Evolutionary conservation across 2,329 filamentous ascomycete genomes (phyloP), one percentile per base, ranked within the genome.

Genomic region (Paraphaeosphaeria sporulosa): DNA sequence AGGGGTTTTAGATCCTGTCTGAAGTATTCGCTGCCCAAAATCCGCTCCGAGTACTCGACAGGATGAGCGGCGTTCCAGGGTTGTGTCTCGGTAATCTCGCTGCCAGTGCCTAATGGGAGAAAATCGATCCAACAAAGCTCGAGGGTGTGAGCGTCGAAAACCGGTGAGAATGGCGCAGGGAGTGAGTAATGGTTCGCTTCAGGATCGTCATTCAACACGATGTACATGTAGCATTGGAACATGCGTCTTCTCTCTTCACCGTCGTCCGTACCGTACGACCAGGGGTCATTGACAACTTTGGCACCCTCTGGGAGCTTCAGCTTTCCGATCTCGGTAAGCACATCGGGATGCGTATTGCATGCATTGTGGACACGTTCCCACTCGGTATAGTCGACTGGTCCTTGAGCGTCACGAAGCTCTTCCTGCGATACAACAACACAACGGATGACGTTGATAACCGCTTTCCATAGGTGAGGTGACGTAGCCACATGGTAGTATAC

Each of bases 111-210:
- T 17, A 49, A 13, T 1, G 90, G 89, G 3, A 92, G 76, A 58
- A 86, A 81, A 70, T 93, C 90, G 64, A 93, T 89, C 10, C 90
- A 85, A 50, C 90, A 83, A 40, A 93, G 83, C 69, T 88, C 86
- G 78, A 86, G 85, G 1, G 83, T 87, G 42, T 83, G 82, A 0
- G 84, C 85, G 70, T 88, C 87, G 46, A 93, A 80, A 21, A 91
- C 89, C 0, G 89, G 88, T 1, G 87, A 89, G 62, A 90, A 87
- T n/a, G 85, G 82, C 1, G 90, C 78, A 0, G 89, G 89, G 64
- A 89, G 84, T 0, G 89, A 86, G 69, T 91, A 91, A 72, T 91
- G 87, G 69, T 89, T 90, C 44, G 85, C 86, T 69, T 92, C 89
- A n/a, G 85, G 68, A 69, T 90, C 88, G 30, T 80, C 76, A 2